Conservation (phyloP, 164 flowering plant genomes). For the Aristolochia fimbriata region DNA sequence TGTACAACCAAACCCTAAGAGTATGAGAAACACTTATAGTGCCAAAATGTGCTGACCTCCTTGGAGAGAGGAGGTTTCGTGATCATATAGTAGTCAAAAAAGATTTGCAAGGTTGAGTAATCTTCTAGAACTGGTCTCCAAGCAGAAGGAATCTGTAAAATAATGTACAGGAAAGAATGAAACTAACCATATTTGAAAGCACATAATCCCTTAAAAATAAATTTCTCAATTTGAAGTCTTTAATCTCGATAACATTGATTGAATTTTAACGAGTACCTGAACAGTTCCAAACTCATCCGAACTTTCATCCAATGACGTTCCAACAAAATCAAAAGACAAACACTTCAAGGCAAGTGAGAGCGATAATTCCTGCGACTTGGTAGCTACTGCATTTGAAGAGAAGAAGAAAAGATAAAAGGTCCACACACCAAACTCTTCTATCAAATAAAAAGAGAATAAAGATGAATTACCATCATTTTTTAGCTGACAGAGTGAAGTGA, state of each 20-base stretch:
- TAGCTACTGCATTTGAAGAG: conserved; percentile 35
- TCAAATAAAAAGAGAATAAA: background rate
- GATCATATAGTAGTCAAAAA: conserved; percentile 87
- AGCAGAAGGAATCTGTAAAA: conserved; percentile 67
- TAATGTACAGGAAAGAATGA: conserved; percentile 5
- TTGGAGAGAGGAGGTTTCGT: conserved; percentile 77
- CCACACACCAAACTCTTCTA: conserved; percentile 2
- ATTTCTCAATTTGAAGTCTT: too few relatives aligned
- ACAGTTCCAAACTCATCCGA: conserved; percentile 98
- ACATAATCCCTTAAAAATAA: background rate
- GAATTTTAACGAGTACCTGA: conserved; percentile 41
- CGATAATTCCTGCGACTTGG: conserved; percentile 71
- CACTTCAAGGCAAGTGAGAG: conserved; percentile 83
- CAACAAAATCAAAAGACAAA: conserved; percentile 92
- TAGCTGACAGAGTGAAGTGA: conserved; percentile 66
- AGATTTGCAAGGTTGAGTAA: conserved; percentile 78
- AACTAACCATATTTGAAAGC: background rate
- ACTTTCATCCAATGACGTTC: conserved; percentile 95
- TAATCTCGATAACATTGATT: background rate
- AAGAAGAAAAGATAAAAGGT: conserved; percentile 1
- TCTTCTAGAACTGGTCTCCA: conserved; percentile 90
- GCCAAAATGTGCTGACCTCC: conserved; percentile 47
- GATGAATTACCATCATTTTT: conserved; percentile 62
- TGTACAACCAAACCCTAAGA: background rate
- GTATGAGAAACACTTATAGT: background rate